Conservation (phyloP, 2,329 filamentous ascomycete species). For the Atkinsonella texensis region DNA sequence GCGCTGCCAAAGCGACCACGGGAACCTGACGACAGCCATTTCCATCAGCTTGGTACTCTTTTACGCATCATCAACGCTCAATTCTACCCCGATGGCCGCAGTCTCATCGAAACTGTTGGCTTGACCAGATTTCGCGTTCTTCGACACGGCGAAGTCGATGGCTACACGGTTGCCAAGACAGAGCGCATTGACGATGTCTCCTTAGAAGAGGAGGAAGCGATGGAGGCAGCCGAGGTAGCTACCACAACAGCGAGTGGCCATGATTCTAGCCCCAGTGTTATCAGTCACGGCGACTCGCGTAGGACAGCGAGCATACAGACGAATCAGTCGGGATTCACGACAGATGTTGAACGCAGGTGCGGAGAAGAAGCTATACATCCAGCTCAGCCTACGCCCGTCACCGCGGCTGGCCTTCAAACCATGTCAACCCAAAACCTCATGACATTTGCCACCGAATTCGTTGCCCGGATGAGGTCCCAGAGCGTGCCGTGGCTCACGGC, state of each 20-base stretch:
- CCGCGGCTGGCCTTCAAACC: constrained; percentile 11
- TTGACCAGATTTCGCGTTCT: constrained; percentile 65
- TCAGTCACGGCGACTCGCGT: background rate
- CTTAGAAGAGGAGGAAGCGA: constrained; percentile 64
- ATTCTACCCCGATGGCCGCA: constrained; percentile 66
- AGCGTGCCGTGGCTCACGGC: constrained; percentile 66
- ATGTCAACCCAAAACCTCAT: constrained; percentile 64
- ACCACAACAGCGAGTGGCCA: background rate
- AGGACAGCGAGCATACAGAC: background rate
- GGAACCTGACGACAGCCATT: constrained; percentile 27
- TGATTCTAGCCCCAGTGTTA: background rate
- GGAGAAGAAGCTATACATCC: background rate
- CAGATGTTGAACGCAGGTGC: background rate
- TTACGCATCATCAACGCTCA: constrained; percentile 65
- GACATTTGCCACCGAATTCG: constrained; percentile 52
- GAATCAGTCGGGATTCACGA: background rate
- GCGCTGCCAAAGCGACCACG: constrained; percentile 52
- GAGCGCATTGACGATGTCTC: constrained; percentile 74
- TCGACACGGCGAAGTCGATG: constrained; percentile 54
- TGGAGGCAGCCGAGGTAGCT: constrained; percentile 53
- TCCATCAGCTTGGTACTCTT: constrained; percentile 66
- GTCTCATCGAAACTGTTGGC: constrained; percentile 67
- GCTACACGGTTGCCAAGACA: constrained; percentile 64
- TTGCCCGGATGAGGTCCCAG: constrained; percentile 53
- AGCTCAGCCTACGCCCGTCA: background rate